A percentile compares a stretch with the other conserved stretches of the same genome.
Evolutionary conservation across 495 filamentous ascomycete genomes (phyloP).

Genomic region (Aspergillus taichungensis): DNA sequence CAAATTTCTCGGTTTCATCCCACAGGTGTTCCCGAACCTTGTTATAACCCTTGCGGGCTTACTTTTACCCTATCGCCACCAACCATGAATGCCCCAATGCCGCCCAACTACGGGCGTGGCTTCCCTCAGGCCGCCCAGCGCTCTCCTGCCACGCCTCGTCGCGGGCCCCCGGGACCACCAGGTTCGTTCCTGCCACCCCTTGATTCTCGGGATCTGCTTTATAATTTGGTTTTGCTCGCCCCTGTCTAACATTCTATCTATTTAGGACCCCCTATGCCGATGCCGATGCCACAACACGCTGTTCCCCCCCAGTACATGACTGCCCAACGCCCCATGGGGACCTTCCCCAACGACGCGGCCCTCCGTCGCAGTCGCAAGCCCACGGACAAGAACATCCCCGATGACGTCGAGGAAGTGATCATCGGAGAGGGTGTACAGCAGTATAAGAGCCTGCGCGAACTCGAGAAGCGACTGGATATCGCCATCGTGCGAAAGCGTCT

Average conservation of each 20-base stretch:
- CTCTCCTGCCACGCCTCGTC: slow-evolving; percentile 40
- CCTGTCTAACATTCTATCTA: slow-evolving; percentile 3
- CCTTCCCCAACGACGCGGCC: slow-evolving; percentile 40
- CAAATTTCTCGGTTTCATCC: neutral
- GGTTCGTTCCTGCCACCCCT: slow-evolving; percentile 19
- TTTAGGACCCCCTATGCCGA: slow-evolving; percentile 26
- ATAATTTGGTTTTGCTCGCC: slow-evolving; percentile 6
- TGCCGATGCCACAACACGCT: slow-evolving; percentile 31
- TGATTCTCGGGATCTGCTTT: slow-evolving; percentile 1
- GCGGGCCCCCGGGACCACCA: slow-evolving; percentile 25
- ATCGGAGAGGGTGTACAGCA: slow-evolving; percentile 74
- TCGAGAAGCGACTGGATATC: slow-evolving; percentile 84
- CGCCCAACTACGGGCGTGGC: slow-evolving; percentile 36
- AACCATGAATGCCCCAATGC: slow-evolving; percentile 37
- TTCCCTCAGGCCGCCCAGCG: slow-evolving; percentile 34
- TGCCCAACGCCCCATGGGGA: slow-evolving; percentile 29
- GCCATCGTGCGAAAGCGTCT: slow-evolving; percentile 91
- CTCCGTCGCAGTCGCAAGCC: slow-evolving; percentile 78
- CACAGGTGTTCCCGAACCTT: neutral
- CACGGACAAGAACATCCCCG: slow-evolving; percentile 89
- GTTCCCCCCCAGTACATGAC: slow-evolving; percentile 35
- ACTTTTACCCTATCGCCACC: slow-evolving; percentile 3
- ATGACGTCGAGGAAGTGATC: slow-evolving; percentile 70
- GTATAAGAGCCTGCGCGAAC: slow-evolving; percentile 73
- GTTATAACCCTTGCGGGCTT: slow-evolving; percentile 3